Base-by-base conservation (phyloP, 2,329 filamentous ascomycete genomes). In the Trichoderma asperellum region DNA sequence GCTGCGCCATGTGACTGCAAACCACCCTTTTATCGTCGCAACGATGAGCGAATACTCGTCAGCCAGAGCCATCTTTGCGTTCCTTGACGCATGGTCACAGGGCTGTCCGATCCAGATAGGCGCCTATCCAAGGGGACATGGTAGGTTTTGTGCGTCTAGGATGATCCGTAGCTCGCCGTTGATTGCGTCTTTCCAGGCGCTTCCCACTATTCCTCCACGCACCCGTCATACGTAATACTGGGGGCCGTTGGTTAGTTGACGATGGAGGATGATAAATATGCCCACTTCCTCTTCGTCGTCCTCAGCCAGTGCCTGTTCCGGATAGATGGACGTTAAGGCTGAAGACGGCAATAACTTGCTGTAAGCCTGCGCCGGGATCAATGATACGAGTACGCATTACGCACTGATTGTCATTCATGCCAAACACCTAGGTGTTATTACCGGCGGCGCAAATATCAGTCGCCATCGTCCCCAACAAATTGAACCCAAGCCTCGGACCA, bases 1-100 rank as follows among this genome's bases (percentile, higher is more conserved):
- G 56, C 49, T 35, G 47, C 63, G 49, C 34, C 63, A 70, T 68
- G 68, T 70, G 68, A 70, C 63, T 66, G 57, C 24, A n/a, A 70
- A 32, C 56, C 37, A 35, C 63, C 21, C 24, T 24, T 37, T 40
- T 24, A 37, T 62, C 52, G 43, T 67, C 35, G 35, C 47, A 40
- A 56, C 52, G 57, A 67, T 65, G 62, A 37, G 56, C 32, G 43
- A 37, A 60, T 53, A 53, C 27, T 43, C 34, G 43, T 59, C 21
- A 27, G 47, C 32, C 18, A 55, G 52, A 37, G 24, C 27, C 24
- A 40, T 40, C 34, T 35, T 40, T 57, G 53, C 56, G 65, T 21
- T 60, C 21, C 40, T 68, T 32, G 65, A 40, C 40, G 52, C 24
- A 49, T 68, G 68, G 68, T 70, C 68, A 70, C 68, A 70, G 63